Conservation (phyloP, 116 monocot species). For the Trichopus zeylanicus region DNA sequence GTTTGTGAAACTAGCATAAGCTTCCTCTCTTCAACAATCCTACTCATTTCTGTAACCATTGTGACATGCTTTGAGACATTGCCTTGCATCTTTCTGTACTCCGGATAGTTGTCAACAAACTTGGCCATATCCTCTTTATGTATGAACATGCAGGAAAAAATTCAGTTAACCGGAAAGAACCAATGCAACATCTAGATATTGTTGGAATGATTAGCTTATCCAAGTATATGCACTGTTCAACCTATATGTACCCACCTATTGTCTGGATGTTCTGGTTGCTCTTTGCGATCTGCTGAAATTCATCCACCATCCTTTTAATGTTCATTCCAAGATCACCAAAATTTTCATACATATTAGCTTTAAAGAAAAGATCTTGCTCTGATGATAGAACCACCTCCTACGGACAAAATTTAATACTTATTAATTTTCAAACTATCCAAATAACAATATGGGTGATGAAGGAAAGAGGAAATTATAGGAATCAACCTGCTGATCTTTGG, state of each 20-base stretch:
- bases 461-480: constrained; percentile 9
- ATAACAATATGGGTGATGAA: neutral
- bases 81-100: constrained; percentile 94
- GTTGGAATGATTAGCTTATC: neutral
- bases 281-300: constrained; percentile 97
- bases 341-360: constrained; percentile 92
- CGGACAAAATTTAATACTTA: constrained; percentile 7
- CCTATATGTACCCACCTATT: constrained; percentile 54
- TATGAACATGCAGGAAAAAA: neutral
- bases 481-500: constrained; percentile 86
- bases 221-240: neutral
- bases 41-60: constrained; percentile 96
- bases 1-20: constrained; percentile 98
- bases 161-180: neutral
- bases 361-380: constrained; percentile 94
- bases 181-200: neutral
- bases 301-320: constrained; percentile 97
- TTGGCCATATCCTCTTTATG: constrained; percentile 92
- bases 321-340: constrained; percentile 99
- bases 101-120: constrained; percentile 96
- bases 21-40: constrained; percentile 85
- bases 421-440: neutral
- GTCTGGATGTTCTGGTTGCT: constrained; percentile 97
- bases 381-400: constrained; percentile 97
- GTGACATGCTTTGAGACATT: constrained; percentile 99